Evolutionary conservation across 2,329 filamentous ascomycete species (phyloP).

Genomic region (Aspergillus pseudotamarii): DNA sequence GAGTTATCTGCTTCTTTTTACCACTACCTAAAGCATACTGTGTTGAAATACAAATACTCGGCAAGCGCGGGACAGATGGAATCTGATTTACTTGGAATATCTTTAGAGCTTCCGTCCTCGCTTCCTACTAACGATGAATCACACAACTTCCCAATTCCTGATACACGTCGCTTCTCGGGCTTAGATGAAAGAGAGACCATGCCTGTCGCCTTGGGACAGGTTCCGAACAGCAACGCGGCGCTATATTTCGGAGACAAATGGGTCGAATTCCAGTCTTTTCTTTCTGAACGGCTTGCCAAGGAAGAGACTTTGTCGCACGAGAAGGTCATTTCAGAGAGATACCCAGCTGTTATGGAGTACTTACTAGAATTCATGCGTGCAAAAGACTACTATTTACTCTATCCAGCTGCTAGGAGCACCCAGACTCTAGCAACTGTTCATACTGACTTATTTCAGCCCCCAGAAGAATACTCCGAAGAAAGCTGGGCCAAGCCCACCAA

Average conservation of each 20-base stretch:
- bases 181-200: slow-evolving; percentile 30
- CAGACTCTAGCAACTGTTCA: slow-evolving; percentile 71
- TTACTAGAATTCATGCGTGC: slow-evolving; percentile 74
- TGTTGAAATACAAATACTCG: slow-evolving; percentile 79
- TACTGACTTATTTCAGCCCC: slow-evolving; percentile 70
- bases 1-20: slow-evolving; percentile 82
- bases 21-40: slow-evolving; percentile 78
- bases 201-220: slow-evolving; percentile 79
- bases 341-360: slow-evolving; percentile 78
- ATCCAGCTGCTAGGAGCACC: slow-evolving; percentile 63
- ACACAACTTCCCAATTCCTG: slow-evolving; percentile 53
- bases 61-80: slow-evolving; percentile 44
- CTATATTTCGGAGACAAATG: slow-evolving; percentile 85
- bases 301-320: slow-evolving; percentile 26
- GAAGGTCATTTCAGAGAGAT: slow-evolving; percentile 67
- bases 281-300: slow-evolving; percentile 62
- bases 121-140: slow-evolving; percentile 59
- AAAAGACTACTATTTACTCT: slow-evolving; percentile 77
- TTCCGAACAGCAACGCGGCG: slow-evolving; percentile 78
- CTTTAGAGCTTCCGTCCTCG: slow-evolving; percentile 70
- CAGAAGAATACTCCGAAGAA: slow-evolving; percentile 63
- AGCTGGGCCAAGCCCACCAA: slow-evolving; percentile 5
- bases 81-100: slow-evolving; percentile 72
- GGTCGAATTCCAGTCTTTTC: slow-evolving; percentile 80
- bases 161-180: neutral